Percentiles rank a stretch among this genome's conserved stretches.
phyloP scores from a whole-genome alignment of 176 grass and related monocot species.

The Otatea glauca region DNA sequence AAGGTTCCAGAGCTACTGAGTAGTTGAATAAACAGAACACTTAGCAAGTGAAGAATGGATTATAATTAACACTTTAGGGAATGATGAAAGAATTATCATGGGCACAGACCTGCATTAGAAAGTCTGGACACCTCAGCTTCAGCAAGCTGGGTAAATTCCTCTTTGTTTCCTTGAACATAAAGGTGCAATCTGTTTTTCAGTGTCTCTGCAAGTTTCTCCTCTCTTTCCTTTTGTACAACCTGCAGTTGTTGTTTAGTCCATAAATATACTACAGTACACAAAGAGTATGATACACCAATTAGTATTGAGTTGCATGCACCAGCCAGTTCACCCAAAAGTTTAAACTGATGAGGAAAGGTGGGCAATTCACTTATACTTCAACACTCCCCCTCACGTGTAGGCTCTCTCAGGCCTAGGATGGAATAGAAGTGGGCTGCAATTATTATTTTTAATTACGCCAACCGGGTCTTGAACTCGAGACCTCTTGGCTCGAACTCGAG shows the following conservation, averaged over 20 bases:
- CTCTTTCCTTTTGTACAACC: constrained; percentile 91
- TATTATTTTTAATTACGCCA: too few species aligned
- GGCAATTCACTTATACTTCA: too few species aligned
- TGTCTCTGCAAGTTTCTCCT: constrained; percentile 82
- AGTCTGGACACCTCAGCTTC: constrained; percentile 79
- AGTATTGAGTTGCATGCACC: too few species aligned
- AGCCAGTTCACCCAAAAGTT: too few species aligned
- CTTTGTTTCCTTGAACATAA: constrained; percentile 90
- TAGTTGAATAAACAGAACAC: neutral
- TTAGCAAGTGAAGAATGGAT: constrained; percentile 30
- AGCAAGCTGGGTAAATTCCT: constrained; percentile 67
- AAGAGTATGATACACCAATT: constrained; percentile 13
- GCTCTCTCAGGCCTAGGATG: too few species aligned
- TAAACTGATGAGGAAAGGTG: too few species aligned
- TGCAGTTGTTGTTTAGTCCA: constrained; percentile 44
- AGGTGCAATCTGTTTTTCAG: constrained; percentile 73
- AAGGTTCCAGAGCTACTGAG: constrained; percentile 10
- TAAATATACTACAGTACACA: constrained; percentile 18
- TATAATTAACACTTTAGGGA: neutral
- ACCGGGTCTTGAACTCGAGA: too few species aligned
- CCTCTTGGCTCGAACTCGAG: too few species aligned
- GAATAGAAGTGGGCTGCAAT: too few species aligned
- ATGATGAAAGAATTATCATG: constrained; percentile 3
- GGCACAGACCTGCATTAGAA: constrained; percentile 72
- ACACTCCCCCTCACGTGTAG: too few species aligned